phyloP scores from a whole-genome alignment of 1,284 basidiomycete genomes.

The Ceratobasidium sp. region DNA sequence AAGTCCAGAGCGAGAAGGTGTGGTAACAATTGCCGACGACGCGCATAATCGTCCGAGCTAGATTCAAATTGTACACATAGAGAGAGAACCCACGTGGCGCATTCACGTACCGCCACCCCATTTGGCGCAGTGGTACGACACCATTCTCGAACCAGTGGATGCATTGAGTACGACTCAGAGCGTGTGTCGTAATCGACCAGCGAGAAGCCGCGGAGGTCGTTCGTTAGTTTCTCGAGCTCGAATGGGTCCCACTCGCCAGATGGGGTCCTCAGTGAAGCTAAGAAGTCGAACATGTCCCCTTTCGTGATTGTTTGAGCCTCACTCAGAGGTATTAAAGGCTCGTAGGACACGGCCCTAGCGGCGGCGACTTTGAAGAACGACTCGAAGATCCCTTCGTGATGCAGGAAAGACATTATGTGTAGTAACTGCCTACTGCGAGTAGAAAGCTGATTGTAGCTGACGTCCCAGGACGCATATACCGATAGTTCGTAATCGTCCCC shows the following conservation, averaged over 20 bases:
- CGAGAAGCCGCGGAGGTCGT: too few species aligned
- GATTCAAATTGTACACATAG: background rate
- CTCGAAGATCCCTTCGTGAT: conserved; percentile 2
- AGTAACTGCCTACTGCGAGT: background rate
- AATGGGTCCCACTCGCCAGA: too few species aligned
- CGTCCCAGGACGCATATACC: conserved; percentile 8
- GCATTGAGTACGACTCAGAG: background rate
- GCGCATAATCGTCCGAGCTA: background rate
- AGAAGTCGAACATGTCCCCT: too few species aligned
- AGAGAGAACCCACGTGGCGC: conserved; percentile 15
- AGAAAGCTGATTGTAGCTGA: conserved; percentile 18
- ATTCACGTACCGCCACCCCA: background rate
- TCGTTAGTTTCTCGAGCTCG: too few species aligned
- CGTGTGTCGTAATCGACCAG: background rate
- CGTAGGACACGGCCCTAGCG: background rate
- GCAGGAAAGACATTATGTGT: conserved; percentile 5
- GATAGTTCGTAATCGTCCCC: conserved; percentile 11
- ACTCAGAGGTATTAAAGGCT: background rate
- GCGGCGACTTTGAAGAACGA: background rate
- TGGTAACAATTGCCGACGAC: conserved; percentile 5
- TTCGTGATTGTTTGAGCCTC: background rate
- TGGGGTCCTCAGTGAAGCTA: too few species aligned
- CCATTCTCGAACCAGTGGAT: conserved; percentile 22
- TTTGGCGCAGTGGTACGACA: background rate
- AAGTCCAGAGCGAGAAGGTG: conserved; percentile 1